Base-by-base conservation (phyloP, 75 land plant genomes). In the Ceratopteris richardii region DNA sequence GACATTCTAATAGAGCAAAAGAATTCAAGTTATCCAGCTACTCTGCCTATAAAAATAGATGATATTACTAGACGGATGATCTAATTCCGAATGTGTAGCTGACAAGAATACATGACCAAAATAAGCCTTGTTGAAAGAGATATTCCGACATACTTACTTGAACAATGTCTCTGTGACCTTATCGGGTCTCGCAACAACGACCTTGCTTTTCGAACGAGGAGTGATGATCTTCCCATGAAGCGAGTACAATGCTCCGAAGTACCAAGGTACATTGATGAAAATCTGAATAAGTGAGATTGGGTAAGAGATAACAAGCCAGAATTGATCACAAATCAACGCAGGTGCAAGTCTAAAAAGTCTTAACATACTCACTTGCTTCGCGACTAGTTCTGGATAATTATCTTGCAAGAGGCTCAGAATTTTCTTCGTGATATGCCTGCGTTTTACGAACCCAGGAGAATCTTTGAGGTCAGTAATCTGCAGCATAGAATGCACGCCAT, bases 251-350 rank as follows among this genome's bases (percentile, higher is more conserved):
- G 84, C 47, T 29, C 84, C 88, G 66, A 87, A 92, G 69, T 87
- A 92, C 93, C 93, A 87, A 4, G 97, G 97, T 25, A 82, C 85
- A 65, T 92, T 87, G 61, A 92, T 69, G 57, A 92, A 87, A 54
- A 92, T 76, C 97, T 92, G 37, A 33, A 33, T 4, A 33, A 33
- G 37, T 4, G 37, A 33, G 37, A 33, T 33, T 33, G 37, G 9
- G 37, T 3, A 33, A 33, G n/a, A 33, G 7, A 33, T 33, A 33
- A 33, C 37, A 33, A 4, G 37, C 37, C 37, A 33, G 3, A 33
- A 4, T 9, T 33, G 3, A 4, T 4, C 37, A 9, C 37, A 33
- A 4, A 33, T 33, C 9, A 33, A 33, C 37, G 9, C 37, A 33
- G 37, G 37, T 4, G 9, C 37, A 33, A 33, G 37, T 9, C 3